A percentile compares a stretch with the other conserved stretches of the same genome.
These are phyloP conservation scores for maize (Zea mays) DNA, from an alignment of 176 grass and related monocot genomes.

Conservation along the genomic window Zm-B73-REFERENCE-NAM-5.0 NC_050105.1:150084001-150084500, in stretches of 20 bases:
- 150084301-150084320: too few relatives aligned
- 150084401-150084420: too few relatives aligned
- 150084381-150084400: too few relatives aligned
- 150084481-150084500: too few relatives aligned
- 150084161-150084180: not conserved
- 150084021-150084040: not conserved
- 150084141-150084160: not conserved
- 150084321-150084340: too few relatives aligned
- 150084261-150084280: too few relatives aligned
- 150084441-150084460: too few relatives aligned
- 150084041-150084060: not conserved
- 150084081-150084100: not conserved
- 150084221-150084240: not conserved
- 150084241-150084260: conserved; percentile 4
- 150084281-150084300: too few relatives aligned
- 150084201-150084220: not conserved
- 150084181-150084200: not conserved
- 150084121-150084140: not conserved
- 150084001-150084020: not conserved
- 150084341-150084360: too few relatives aligned
- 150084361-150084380: too few relatives aligned
- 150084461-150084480: too few relatives aligned
- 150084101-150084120: not conserved
- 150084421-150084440: too few relatives aligned
- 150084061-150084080: not conserved